Percentiles rank a stretch among this genome's conserved stretches.
phyloP scores from a whole-genome alignment of 768 basidiomycete species.

The Auriscalpium orientale region DNA sequence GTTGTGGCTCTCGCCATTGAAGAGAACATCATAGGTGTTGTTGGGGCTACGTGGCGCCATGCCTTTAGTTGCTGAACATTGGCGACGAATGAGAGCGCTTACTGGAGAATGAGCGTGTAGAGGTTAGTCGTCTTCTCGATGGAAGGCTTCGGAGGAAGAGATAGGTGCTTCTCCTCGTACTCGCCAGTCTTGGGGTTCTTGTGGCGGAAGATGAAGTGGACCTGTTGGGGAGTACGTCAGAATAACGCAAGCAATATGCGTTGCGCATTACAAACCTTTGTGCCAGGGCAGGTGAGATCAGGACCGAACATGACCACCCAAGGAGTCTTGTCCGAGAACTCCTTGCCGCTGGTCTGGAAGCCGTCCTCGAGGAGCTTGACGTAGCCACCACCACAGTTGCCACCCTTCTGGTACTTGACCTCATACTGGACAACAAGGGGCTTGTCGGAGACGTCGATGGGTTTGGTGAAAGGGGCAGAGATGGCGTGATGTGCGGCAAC shows the following conservation, averaged over 20 bases:
- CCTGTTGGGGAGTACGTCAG: constrained; percentile 31
- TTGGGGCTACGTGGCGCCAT: constrained; percentile 52
- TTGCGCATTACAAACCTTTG: constrained; percentile 50
- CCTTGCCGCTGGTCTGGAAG: constrained; percentile 89
- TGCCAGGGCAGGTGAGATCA: constrained; percentile 88
- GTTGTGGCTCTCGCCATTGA: constrained; percentile 80
- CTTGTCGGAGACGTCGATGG: constrained; percentile 75
- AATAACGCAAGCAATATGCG: neutral
- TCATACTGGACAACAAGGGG: constrained; percentile 97
- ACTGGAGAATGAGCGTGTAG: constrained; percentile 93
- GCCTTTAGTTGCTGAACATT: neutral
- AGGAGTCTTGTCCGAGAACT: constrained; percentile 89
- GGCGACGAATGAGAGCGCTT: constrained; percentile 25
- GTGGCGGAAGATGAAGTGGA: constrained; percentile 99
- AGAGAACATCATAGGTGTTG: constrained; percentile 86
- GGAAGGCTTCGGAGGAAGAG: constrained; percentile 67
- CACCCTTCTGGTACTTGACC: constrained; percentile 98
- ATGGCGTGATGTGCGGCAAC: constrained; percentile 99
- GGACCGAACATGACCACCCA: constrained; percentile 98
- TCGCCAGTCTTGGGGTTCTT: constrained; percentile 89
- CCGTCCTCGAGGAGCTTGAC: constrained; percentile 92
- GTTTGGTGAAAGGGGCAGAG: constrained; percentile 77
- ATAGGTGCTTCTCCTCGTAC: constrained; percentile 95
- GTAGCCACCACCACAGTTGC: constrained; percentile 99
- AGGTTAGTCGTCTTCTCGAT: constrained; percentile 90